A percentile compares a stretch with the other conserved stretches of the same genome.
Evolutionary conservation across 768 basidiomycete genomes (phyloP).

Genomic region (Leccinum longicurvipes): DNA sequence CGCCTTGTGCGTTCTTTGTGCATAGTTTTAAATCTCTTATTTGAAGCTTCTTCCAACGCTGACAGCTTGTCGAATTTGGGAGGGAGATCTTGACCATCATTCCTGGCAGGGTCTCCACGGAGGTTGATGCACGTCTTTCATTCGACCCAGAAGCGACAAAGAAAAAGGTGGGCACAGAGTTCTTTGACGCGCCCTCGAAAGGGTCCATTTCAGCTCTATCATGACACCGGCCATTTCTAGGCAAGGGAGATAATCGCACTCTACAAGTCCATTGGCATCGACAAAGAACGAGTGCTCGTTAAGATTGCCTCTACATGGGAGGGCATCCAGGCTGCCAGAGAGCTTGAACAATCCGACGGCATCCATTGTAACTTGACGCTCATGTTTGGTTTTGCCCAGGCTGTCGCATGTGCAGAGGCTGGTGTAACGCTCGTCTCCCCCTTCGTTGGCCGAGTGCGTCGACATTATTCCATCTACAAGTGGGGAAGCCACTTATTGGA

Average conservation of each 20-base stretch:
- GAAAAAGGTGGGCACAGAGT: conserved; percentile 50
- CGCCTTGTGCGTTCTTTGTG: neutral
- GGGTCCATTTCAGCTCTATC: neutral
- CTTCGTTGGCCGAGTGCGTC: conserved; percentile 88
- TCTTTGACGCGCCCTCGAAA: neutral
- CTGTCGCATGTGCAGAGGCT: conserved; percentile 96
- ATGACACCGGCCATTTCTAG: conserved; percentile 27
- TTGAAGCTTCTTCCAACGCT: neutral
- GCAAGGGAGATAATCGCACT: conserved; percentile 83
- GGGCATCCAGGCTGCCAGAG: conserved; percentile 95
- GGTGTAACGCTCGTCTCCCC: conserved; percentile 95
- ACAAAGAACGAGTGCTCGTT: conserved; percentile 90
- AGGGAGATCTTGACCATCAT: conserved; percentile 90
- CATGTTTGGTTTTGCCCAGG: conserved; percentile 95
- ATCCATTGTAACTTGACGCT: conserved; percentile 99
- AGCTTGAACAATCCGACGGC: conserved; percentile 81
- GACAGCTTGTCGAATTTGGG: conserved; percentile 80
- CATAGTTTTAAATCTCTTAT: neutral
- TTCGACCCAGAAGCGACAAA: conserved; percentile 90
- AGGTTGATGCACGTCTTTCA: conserved; percentile 94
- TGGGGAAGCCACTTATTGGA: neutral
- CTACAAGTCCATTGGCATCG: conserved; percentile 86
- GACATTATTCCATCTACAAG: conserved; percentile 29
- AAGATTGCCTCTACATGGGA: conserved; percentile 99
- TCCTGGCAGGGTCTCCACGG: conserved; percentile 95